phyloP scores from a whole-genome alignment of 78 protist genomes.

The Guillardia theta region DNA sequence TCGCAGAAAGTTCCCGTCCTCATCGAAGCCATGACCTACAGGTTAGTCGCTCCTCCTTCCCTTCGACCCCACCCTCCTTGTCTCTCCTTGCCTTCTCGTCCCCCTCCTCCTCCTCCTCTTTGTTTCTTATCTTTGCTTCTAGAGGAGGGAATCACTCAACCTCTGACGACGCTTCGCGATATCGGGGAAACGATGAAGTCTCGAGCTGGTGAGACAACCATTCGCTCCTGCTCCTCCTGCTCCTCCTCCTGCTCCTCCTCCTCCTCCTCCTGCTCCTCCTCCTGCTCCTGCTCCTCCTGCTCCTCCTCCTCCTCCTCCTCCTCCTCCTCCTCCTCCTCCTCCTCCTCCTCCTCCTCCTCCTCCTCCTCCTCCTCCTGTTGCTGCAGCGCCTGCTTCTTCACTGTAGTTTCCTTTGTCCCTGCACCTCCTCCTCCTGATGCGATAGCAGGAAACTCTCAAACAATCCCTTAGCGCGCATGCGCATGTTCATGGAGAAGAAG shows the following conservation, averaged over 20 bases:
- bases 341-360: neutral
- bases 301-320: neutral
- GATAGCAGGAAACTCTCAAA: neutral
- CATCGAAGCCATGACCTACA: slow-evolving; percentile 65
- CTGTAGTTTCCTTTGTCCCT: neutral
- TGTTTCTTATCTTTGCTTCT: too few relatives aligned
- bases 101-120: too few relatives aligned
- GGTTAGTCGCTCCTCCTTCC: too few relatives aligned
- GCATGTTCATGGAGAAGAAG: neutral
- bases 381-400: neutral
- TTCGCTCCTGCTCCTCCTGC: neutral
- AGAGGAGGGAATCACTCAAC: slow-evolving; percentile 88
- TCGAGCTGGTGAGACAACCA: too few relatives aligned
- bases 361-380: neutral
- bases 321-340: neutral
- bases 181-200: neutral
- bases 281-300: neutral
- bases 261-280: neutral
- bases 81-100: too few relatives aligned
- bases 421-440: neutral
- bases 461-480: slow-evolving; percentile 14
- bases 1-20: slow-evolving; percentile 60
- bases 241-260: neutral
- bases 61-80: too few relatives aligned
- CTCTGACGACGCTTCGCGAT: slow-evolving; percentile 40